Base-by-base conservation (phyloP, 371 early-diverging fungal genomes). In the Mucor velutinosus region DNA sequence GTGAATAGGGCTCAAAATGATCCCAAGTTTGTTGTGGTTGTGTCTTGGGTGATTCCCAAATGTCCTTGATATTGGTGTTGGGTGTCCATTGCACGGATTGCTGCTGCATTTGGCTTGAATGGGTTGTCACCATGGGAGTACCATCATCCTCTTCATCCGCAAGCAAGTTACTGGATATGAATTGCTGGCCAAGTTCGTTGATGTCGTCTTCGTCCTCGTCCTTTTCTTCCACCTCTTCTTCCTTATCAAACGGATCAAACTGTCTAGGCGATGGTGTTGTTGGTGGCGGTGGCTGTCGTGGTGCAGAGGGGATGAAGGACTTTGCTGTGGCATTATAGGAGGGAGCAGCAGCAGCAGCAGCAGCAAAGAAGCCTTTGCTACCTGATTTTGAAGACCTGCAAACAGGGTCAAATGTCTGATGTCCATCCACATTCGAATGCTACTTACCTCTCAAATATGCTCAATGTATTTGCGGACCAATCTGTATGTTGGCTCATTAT, bases 151-250 rank as follows among this genome's bases (percentile, higher is more conserved):
- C 64, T 19, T 69, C 69, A 8, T 68, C 71, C 30, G 55, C 66
- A 10, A 71, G 43, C 19, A 71, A 53, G 45, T 66, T 57, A 30
- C 71, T 71, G 17, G 65, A 53, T n/a, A 71, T 62, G 8, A 66
- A 71, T n/a, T 56, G 71, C 27, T 66, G 60, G 29, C 39, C 53
- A 7, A 71, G 23, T 8, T 66, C 64, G 0, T 57, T 30, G 8
- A 35, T 29, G 27, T 57, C 62, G 21, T 66, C 53, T 8, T 53
- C 49, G 15, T 58, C 58, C n/a, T 49, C 47, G 6, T 55, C 51
- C 23, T 68, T 17, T n/a, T 47, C 51, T 2, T 56, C 43, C 25
- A 59, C 33, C 15, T n/a, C 15, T 0, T 58, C 39, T 27, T 15
- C 19, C 15, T 19, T 33, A 32, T 67, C 39, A 49, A 70, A 70